These are phyloP conservation scores for Blepharisma stoltei DNA, from an alignment of 73 alveolate species.

Conservation along the genomic window DNA sequence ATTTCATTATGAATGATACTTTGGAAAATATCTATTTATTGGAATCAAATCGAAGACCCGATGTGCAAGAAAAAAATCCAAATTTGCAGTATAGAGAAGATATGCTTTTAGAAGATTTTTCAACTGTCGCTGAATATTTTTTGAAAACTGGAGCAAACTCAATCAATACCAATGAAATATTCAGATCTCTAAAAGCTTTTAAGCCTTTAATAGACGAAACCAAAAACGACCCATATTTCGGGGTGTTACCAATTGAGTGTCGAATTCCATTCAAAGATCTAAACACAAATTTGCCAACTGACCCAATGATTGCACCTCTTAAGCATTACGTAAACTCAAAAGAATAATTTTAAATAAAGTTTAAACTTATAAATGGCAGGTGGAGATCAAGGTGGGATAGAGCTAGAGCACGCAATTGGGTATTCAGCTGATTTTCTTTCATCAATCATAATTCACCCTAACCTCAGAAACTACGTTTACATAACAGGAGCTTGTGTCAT, in stretches of 20 bases:
- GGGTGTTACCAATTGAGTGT: not conserved
- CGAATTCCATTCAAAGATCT: not conserved
- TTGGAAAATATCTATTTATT: conserved; percentile 13
- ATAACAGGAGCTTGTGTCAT: conserved; percentile 92
- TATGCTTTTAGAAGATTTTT: not conserved
- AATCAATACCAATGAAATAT: not conserved
- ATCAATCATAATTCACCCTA: conserved; percentile 86
- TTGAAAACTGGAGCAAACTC: not conserved
- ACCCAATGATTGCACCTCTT: conserved; percentile 21
- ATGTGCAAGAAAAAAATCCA: conserved; percentile 26
- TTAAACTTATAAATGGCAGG: conserved; percentile 21
- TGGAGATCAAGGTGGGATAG: conserved; percentile 58
- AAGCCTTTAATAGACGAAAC: conserved; percentile 22
- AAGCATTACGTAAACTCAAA: not conserved
- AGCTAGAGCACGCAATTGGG: conserved; percentile 96
- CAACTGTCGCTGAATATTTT: not conserved
- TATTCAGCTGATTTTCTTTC: conserved; percentile 77
- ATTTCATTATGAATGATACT: conserved; percentile 23
- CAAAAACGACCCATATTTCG: conserved; percentile 18
- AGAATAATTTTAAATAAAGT: not conserved
- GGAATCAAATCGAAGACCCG: conserved; percentile 33
- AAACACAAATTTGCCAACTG: conserved; percentile 9
- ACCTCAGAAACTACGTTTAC: conserved; percentile 76
- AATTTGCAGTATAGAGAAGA: conserved; percentile 10
- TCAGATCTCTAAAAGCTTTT: not conserved